Conservation (phyloP, 345 rosid species). For the Populus tremula region DNA sequence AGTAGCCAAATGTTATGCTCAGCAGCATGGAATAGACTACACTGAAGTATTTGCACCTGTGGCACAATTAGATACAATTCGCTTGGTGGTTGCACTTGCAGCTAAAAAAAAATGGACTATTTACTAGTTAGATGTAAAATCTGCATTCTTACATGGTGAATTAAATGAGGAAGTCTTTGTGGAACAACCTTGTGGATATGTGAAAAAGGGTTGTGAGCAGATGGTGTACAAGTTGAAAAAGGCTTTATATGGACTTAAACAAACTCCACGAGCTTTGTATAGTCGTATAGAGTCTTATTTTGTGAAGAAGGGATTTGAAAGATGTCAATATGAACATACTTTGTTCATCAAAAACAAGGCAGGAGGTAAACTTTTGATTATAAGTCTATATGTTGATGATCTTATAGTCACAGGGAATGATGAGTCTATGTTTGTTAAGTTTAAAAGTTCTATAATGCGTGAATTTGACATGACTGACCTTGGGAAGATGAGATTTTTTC, state of each 20-base stretch:
- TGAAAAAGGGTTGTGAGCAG: not conserved
- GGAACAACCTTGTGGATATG: not conserved
- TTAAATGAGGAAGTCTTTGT: not conserved
- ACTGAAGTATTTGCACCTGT: not conserved
- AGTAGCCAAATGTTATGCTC: too few relatives aligned
- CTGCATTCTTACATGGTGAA: not conserved
- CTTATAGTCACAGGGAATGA: not conserved
- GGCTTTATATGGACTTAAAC: not conserved
- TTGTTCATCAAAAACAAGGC: not conserved
- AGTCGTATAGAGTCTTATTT: not conserved
- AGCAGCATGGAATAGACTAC: too few relatives aligned
- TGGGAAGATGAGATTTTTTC: not conserved
- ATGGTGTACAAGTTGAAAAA: not conserved
- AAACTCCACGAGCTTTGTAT: not conserved
- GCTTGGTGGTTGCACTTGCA: not conserved
- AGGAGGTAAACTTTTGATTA: not conserved
- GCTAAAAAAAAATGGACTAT: not conserved
- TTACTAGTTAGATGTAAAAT: not conserved
- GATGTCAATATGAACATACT: not conserved
- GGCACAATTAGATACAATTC: constrained; percentile 2
- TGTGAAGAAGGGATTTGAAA: not conserved
- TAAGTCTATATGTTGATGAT: not conserved
- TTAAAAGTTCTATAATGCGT: not conserved
- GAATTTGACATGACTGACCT: not conserved
- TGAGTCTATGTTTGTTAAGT: not conserved